phyloP scores from a whole-genome alignment of 1,284 basidiomycete species.

The Melampsora occidentalis region DNA sequence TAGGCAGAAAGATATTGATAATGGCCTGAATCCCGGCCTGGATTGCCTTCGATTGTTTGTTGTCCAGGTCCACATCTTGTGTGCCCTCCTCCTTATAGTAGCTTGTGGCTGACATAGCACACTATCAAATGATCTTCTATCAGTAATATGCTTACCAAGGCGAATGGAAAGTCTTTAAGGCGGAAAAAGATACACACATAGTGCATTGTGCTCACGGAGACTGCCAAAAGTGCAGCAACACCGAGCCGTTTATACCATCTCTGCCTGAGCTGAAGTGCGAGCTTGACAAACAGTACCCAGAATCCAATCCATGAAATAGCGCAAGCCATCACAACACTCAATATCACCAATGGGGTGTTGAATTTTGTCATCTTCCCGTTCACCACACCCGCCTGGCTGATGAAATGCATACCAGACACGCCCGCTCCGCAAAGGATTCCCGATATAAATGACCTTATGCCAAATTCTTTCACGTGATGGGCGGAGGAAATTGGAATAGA shows the following conservation, averaged over 20 bases:
- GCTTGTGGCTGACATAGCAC: slow-evolving; percentile 45
- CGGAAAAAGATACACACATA: slow-evolving; percentile 45
- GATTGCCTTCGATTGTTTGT: not conserved
- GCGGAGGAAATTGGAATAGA: not conserved
- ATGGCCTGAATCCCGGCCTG: slow-evolving; percentile 53
- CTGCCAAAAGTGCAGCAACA: slow-evolving; percentile 55
- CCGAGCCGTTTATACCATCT: slow-evolving; percentile 55
- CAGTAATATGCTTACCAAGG: slow-evolving; percentile 20
- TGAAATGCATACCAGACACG: slow-evolving; percentile 58
- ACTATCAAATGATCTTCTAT: not conserved
- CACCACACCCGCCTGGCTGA: slow-evolving; percentile 57
- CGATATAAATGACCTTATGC: slow-evolving; percentile 49
- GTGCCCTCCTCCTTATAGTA: slow-evolving; percentile 47
- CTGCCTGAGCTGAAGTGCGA: slow-evolving; percentile 57
- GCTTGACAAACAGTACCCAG: slow-evolving; percentile 58
- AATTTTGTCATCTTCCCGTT: slow-evolving; percentile 56
- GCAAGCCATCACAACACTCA: slow-evolving; percentile 56
- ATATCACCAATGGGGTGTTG: slow-evolving; percentile 53
- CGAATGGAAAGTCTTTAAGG: slow-evolving; percentile 39
- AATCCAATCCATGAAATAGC: slow-evolving; percentile 56
- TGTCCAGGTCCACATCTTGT: slow-evolving; percentile 16
- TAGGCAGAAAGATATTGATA: slow-evolving; percentile 55
- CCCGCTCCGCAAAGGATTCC: slow-evolving; percentile 57
- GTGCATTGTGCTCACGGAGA: slow-evolving; percentile 56
- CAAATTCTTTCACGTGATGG: not conserved